phyloP scores from a whole-genome alignment of 176 grass and related monocot genomes.

The Hordeum marinum region DNA sequence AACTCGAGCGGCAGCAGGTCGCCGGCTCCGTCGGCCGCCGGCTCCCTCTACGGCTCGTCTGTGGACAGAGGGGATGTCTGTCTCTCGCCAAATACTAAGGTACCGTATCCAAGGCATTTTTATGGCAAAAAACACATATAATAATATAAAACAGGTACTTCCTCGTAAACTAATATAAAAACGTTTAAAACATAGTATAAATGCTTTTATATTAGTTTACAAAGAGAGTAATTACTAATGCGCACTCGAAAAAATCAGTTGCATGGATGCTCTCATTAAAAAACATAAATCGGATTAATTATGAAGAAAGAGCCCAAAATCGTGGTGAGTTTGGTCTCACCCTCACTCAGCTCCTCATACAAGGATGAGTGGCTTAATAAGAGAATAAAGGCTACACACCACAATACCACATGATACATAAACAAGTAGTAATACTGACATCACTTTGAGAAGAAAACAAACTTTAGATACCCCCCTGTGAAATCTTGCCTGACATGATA shows the following conservation, averaged over 20 bases:
- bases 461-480: neutral
- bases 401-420: neutral
- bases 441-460: neutral
- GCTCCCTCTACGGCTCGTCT: slow-evolving; percentile 36
- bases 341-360: neutral
- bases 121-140: no score
- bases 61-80: slow-evolving; percentile 31
- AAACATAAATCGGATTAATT: neutral
- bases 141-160: no score
- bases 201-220: no score
- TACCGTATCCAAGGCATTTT: neutral
- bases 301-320: neutral
- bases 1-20: slow-evolving; percentile 36
- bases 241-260: neutral
- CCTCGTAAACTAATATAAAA: no score
- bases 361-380: neutral
- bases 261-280: neutral
- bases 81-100: slow-evolving; percentile 23
- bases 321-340: neutral
- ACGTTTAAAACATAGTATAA: no score
- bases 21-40: slow-evolving; percentile 22
- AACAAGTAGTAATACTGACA: neutral
- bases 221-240: neutral
- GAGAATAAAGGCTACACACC: neutral
- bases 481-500: neutral